Evolutionary conservation across 1,139 yeast genomes (phyloP).

Genomic region (Yamadazyma aaseri): DNA sequence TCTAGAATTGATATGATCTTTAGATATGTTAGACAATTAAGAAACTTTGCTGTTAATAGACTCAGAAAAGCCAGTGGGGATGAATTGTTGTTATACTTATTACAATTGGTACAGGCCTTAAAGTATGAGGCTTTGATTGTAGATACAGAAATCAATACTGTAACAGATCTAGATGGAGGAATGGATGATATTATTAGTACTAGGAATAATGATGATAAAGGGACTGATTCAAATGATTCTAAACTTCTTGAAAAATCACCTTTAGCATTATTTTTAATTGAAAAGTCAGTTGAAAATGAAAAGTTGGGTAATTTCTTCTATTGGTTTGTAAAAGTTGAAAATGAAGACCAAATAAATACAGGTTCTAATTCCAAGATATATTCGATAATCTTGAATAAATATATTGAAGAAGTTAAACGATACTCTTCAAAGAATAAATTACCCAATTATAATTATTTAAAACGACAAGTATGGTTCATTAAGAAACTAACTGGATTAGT

Average conservation of each 20-base stretch:
- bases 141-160: slow-evolving; percentile 13
- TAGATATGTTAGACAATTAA: slow-evolving; percentile 42
- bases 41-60: slow-evolving; percentile 87
- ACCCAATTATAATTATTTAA: slow-evolving; percentile 39
- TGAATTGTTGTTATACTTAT: slow-evolving; percentile 74
- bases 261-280: slow-evolving; percentile 75
- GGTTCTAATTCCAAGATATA: slow-evolving; percentile 24
- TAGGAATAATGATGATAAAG: slow-evolving; percentile 9
- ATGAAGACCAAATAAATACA: slow-evolving; percentile 58
- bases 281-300: slow-evolving; percentile 64
- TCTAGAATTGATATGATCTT: slow-evolving; percentile 32
- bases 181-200: slow-evolving; percentile 5
- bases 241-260: slow-evolving; percentile 45
- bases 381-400: slow-evolving; percentile 36
- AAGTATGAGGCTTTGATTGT: slow-evolving; percentile 58
- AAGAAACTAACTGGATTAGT: slow-evolving; percentile 43
- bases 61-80: slow-evolving; percentile 74
- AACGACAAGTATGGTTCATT: slow-evolving; percentile 46
- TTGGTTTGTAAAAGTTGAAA: slow-evolving; percentile 90
- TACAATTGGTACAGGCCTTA: slow-evolving; percentile 91
- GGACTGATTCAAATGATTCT: slow-evolving; percentile 19
- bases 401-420: slow-evolving; percentile 37
- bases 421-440: slow-evolving; percentile 28
- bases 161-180: slow-evolving; percentile 8
- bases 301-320: slow-evolving; percentile 79